Evolutionary conservation across 2,329 filamentous ascomycete genomes (phyloP).

Genomic region (Botryosphaeria dothidea): DNA sequence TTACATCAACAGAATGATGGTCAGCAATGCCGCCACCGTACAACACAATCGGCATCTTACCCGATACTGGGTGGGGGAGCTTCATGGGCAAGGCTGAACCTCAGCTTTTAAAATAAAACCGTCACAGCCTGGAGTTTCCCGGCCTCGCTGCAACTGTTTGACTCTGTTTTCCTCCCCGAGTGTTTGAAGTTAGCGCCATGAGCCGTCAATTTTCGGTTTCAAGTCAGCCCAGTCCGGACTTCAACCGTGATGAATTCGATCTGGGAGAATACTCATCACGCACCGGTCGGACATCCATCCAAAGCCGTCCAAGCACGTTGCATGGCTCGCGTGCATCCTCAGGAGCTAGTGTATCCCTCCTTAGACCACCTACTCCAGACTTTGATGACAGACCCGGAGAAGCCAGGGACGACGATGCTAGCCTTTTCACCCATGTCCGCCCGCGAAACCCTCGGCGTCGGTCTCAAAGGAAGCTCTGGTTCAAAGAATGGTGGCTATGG

Average conservation of each 20-base stretch:
- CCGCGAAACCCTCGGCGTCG: not conserved
- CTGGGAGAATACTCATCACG: not conserved
- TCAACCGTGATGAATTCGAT: not conserved
- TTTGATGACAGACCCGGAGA: not conserved
- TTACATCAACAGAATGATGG: too few relatives aligned
- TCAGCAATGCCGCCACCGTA: too few relatives aligned
- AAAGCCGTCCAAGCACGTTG: not conserved
- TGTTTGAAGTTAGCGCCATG: not conserved
- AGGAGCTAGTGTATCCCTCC: not conserved
- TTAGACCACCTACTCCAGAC: not conserved
- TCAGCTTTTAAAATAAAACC: too few relatives aligned
- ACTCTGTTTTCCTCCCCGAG: too few relatives aligned
- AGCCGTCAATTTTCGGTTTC: not conserved
- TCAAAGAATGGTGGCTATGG: conserved; percentile 7
- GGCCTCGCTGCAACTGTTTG: too few relatives aligned
- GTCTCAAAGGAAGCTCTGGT: not conserved
- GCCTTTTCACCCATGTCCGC: not conserved
- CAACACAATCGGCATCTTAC: too few relatives aligned
- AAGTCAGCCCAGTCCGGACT: not conserved
- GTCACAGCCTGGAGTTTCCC: too few relatives aligned
- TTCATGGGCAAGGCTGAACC: too few relatives aligned
- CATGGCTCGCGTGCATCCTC: not conserved
- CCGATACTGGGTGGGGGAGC: too few relatives aligned
- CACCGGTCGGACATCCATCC: not conserved
- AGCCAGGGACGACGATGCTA: not conserved